Percentiles rank a stretch among this genome's conserved stretches.
These are phyloP conservation scores for Geopyxis carbonaria DNA, from an alignment of 495 filamentous ascomycete genomes.

Conservation along the genomic window DNA sequence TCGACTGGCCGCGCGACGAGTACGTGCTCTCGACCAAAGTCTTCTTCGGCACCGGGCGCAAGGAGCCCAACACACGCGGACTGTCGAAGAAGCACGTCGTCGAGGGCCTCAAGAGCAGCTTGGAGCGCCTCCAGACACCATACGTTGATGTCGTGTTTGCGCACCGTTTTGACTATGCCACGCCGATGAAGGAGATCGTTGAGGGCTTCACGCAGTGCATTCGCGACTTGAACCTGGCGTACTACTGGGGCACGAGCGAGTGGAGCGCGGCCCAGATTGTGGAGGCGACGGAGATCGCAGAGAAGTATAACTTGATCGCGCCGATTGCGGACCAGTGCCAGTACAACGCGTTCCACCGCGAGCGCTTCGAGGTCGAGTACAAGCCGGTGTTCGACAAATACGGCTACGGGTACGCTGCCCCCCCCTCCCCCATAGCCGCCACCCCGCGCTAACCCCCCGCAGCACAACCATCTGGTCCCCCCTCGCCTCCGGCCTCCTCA, in stretches of 20 bases:
- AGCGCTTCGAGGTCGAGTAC: constrained; percentile 36
- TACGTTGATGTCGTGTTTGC: constrained; percentile 36
- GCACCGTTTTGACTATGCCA: constrained; percentile 30
- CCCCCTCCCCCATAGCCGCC: neutral
- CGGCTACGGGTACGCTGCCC: constrained; percentile 13
- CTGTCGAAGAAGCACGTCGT: constrained; percentile 33
- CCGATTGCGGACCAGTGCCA: constrained; percentile 42
- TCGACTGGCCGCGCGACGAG: constrained; percentile 61
- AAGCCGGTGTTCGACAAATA: constrained; percentile 29
- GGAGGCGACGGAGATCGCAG: constrained; percentile 37
- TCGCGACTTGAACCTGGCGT: constrained; percentile 31
- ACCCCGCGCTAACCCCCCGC: constrained; percentile 7
- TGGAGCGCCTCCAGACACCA: constrained; percentile 30
- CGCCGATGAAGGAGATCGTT: constrained; percentile 35
- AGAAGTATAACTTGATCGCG: constrained; percentile 39
- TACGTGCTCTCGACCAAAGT: constrained; percentile 74
- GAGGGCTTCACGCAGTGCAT: constrained; percentile 35
- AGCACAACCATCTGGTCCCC: constrained; percentile 27
- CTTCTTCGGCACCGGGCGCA: constrained; percentile 31
- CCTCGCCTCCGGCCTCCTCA: constrained; percentile 53
- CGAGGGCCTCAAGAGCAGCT: constrained; percentile 32
- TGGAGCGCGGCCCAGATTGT: constrained; percentile 40
- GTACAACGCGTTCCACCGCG: constrained; percentile 39
- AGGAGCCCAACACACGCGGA: constrained; percentile 35
- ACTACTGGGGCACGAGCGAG: constrained; percentile 39